These are phyloP conservation scores for Themeda triandra DNA, from an alignment of 176 grass and related monocot genomes.

Conservation along the genomic window DNA sequence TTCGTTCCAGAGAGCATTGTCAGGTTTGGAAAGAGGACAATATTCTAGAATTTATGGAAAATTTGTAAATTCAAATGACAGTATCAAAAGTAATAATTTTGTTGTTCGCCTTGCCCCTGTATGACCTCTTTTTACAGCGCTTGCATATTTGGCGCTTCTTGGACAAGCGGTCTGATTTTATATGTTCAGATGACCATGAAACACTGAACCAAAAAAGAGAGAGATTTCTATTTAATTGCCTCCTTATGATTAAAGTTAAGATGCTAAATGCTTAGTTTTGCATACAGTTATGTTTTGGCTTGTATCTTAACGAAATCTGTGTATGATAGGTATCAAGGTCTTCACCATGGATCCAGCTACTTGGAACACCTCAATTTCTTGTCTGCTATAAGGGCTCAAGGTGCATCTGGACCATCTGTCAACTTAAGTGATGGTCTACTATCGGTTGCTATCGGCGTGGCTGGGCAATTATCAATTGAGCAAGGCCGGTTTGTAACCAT, in stretches of 20 bases:
- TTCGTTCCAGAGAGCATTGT: too few species aligned
- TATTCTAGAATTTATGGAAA: not conserved
- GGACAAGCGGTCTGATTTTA: not conserved
- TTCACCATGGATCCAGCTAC: constrained; percentile 95
- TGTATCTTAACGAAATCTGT: not conserved
- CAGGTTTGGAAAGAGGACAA: too few species aligned
- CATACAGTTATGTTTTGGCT: not conserved
- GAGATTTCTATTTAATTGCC: not conserved
- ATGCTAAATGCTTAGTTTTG: not conserved
- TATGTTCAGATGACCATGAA: too few species aligned
- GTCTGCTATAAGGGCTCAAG: constrained; percentile 59
- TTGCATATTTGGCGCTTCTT: not conserved
- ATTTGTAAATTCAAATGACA: not conserved
- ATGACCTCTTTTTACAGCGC: too few species aligned
- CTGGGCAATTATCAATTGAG: constrained; percentile 76
- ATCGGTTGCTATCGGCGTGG: constrained; percentile 70
- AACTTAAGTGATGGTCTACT: constrained; percentile 65
- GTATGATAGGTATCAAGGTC: constrained; percentile 72
- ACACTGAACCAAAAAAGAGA: too few species aligned
- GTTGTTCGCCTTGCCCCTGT: not conserved
- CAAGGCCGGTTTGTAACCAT: constrained; percentile 67
- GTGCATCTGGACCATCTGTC: constrained; percentile 39
- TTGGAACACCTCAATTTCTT: constrained; percentile 90
- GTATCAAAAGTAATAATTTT: not conserved
- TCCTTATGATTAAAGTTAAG: not conserved